A percentile compares a stretch with the other conserved stretches of the same genome.
Evolutionary conservation across 805 yeast species (phyloP).

Genomic region (Teunomyces kruisii): DNA sequence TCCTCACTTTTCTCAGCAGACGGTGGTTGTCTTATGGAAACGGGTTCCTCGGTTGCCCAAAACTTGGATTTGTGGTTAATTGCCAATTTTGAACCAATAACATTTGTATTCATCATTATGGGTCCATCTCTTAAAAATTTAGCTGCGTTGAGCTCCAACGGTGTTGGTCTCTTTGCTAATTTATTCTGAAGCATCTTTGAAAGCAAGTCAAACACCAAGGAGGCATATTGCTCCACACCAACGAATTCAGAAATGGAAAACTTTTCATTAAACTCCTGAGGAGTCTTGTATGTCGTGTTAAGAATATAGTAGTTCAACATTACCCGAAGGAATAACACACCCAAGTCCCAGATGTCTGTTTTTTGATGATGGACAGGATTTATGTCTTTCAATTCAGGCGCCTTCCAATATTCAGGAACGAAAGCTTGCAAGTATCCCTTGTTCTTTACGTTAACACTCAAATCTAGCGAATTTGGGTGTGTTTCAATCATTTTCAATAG

Average conservation of each 20-base stretch:
- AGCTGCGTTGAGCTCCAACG: conserved; percentile 80
- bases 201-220: conserved; percentile 65
- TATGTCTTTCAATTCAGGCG: conserved; percentile 65
- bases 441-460: neutral
- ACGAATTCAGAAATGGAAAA: conserved; percentile 36
- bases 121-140: conserved; percentile 77
- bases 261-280: conserved; percentile 35
- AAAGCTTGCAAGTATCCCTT: conserved; percentile 5
- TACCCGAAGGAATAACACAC: conserved; percentile 58
- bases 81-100: neutral
- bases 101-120: conserved; percentile 20
- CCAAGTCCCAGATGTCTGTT: conserved; percentile 93
- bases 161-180: conserved; percentile 72
- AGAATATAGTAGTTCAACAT: conserved; percentile 55
- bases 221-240: conserved; percentile 67
- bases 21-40: neutral
- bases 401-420: conserved; percentile 57
- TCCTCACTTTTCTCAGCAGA: neutral
- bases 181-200: conserved; percentile 61
- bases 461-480: conserved; percentile 15
- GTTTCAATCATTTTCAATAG: conserved; percentile 27
- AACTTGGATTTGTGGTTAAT: conserved; percentile 2
- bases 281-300: conserved; percentile 55
- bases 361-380: conserved; percentile 59
- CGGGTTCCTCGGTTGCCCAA: conserved; percentile 3